phyloP scores from a whole-genome alignment of 75 land plant genomes.

The Isoetes taiwanensis region DNA sequence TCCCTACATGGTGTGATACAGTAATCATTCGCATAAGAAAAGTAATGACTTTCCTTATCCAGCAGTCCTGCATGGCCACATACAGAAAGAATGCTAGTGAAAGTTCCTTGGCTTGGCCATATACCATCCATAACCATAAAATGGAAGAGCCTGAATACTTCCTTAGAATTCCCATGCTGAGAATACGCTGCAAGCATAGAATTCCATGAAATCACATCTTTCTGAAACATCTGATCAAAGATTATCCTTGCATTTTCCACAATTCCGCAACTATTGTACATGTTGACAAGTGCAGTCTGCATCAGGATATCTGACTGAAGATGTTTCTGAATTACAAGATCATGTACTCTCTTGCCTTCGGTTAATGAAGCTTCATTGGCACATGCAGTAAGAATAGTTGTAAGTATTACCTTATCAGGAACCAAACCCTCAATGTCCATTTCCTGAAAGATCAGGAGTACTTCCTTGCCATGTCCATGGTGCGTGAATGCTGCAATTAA shows the following conservation, averaged over 20 bases:
- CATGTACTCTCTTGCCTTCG: slow-evolving; percentile 9
- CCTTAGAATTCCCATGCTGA: slow-evolving; percentile 9
- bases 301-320: neutral
- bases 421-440: slow-evolving; percentile 12
- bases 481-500: neutral
- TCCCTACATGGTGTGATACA: slow-evolving; percentile 8
- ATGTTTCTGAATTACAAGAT: slow-evolving; percentile 3
- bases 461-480: neutral
- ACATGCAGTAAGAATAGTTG: slow-evolving; percentile 9
- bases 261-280: slow-evolving; percentile 16
- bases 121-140: slow-evolving; percentile 9
- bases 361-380: neutral
- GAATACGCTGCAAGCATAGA: slow-evolving; percentile 15
- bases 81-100: slow-evolving; percentile 19
- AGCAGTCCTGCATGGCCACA: slow-evolving; percentile 29
- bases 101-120: slow-evolving; percentile 18
- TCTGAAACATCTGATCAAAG: slow-evolving; percentile 11
- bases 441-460: slow-evolving; percentile 2
- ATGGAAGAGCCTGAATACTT: slow-evolving; percentile 14
- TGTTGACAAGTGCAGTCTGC: slow-evolving; percentile 6
- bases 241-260: slow-evolving; percentile 6
- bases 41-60: slow-evolving; percentile 12
- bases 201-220: slow-evolving; percentile 25
- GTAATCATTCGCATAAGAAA: slow-evolving; percentile 9
- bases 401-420: neutral